A percentile compares a stretch with the other conserved stretches of the same genome.
phyloP scores from a whole-genome alignment of 2,329 filamentous ascomycete species.

The Sclerotiophoma versabilis region DNA sequence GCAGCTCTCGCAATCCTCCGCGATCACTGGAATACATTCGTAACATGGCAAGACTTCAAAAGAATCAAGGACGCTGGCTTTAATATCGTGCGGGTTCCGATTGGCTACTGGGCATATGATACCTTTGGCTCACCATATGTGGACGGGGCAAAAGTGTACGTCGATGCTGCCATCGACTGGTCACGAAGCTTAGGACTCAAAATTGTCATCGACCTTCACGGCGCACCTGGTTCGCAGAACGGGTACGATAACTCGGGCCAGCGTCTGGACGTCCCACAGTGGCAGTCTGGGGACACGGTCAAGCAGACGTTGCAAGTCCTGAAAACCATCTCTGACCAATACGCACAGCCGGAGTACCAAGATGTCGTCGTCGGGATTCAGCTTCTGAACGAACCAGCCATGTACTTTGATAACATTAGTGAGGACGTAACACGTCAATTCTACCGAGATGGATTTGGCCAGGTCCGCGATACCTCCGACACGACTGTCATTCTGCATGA shows the following conservation, averaged over 20 bases:
- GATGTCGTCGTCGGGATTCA: constrained; percentile 67
- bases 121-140: constrained; percentile 60
- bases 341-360: constrained; percentile 60
- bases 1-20: constrained; percentile 55
- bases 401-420: constrained; percentile 55
- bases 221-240: constrained; percentile 64
- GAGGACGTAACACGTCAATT: constrained; percentile 59
- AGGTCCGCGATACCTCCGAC: constrained; percentile 54
- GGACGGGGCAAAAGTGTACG: constrained; percentile 59
- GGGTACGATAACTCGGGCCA: constrained; percentile 70
- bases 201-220: constrained; percentile 67
- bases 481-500: constrained; percentile 66
- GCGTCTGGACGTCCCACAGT: constrained; percentile 52
- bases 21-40: constrained; percentile 61
- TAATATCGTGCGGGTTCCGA: constrained; percentile 65
- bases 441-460: constrained; percentile 62
- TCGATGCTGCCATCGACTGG: constrained; percentile 66
- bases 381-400: constrained; percentile 63
- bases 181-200: constrained; percentile 60
- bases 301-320: constrained; percentile 63
- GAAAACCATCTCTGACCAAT: constrained; percentile 64
- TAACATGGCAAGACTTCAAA: constrained; percentile 60
- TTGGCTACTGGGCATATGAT: constrained; percentile 67
- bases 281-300: constrained; percentile 58
- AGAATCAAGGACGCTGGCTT: constrained; percentile 64